Evolutionary conservation across 164 flowering plant genomes (phyloP), one percentile per base, ranked within the genome.

Genomic region (Vitis rupestris): DNA sequence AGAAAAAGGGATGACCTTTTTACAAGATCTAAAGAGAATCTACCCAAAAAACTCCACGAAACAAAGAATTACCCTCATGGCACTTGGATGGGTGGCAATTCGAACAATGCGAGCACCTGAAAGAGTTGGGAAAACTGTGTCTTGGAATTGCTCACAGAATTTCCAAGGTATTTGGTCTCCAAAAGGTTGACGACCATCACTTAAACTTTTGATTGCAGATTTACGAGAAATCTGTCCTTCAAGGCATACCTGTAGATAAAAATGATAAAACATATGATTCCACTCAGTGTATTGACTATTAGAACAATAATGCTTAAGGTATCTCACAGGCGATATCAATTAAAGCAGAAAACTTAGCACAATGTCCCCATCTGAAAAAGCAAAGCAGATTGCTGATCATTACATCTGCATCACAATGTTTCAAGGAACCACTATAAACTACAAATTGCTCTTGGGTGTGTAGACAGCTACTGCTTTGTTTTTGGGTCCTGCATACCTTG

Each of bases 91-190:
- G 73, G 94, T 93, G 62, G 99, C 99, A 79, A 96, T 93, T 51
- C 99, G 93, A 23, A 96, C 98, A 75, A 96, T 90, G 27, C 99
- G 91, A 77, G 91, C 98, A 77, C 99, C 99, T 19, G 98, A 93
- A 73, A 93, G 94, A 68, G 82, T 86, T 44, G 99, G 98, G 69
- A 96, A 96, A 69, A 69, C 90, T 19, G 89, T 81, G 70, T 96
- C 95, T 68, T 78, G 82, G 63, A 89, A 96, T 72, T 91, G 91
- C 75, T 96, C 92, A 77, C 86, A 82, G 74, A 93, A 90, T 81
- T 93, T 96, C 99, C 99, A 96, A 30, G 99, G 98, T 75, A 96
- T 91, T 79, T 93, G 98, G 75, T 96, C 98, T 63, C 99, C 99
- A 78, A 37, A 77, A 3, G 98, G 99, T 71, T 81, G 87, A 79